Evolutionary conservation across 345 rosid genomes (phyloP).

Genomic region (Viola odorata): DNA sequence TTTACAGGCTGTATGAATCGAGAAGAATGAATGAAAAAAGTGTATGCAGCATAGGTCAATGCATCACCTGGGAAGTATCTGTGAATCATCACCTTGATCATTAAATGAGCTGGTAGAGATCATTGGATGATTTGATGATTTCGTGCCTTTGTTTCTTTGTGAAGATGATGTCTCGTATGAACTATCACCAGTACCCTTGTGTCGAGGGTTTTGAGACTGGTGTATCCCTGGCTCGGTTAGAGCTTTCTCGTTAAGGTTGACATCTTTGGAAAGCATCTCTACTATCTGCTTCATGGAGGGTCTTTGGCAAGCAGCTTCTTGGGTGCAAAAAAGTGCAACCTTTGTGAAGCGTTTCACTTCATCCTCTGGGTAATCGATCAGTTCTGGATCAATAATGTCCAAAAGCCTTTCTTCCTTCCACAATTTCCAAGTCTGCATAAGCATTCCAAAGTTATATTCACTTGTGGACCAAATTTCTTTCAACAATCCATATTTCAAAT

Average conservation of each 20-base stretch:
- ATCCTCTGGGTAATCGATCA: conserved; percentile 46
- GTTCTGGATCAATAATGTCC: conserved; percentile 64
- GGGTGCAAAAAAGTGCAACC: conserved; percentile 84
- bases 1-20: too few relatives aligned
- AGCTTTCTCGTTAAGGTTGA: conserved; percentile 54
- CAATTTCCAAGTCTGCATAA: conserved; percentile 80
- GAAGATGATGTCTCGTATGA: conserved; percentile 46
- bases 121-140: conserved; percentile 22
- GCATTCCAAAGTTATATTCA: conserved; percentile 10
- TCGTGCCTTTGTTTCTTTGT: conserved; percentile 38
- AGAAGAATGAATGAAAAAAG: too few relatives aligned
- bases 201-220: conserved; percentile 24
- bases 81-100: conserved; percentile 28
- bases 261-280: conserved; percentile 73
- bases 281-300: conserved; percentile 82
- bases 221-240: conserved; percentile 66
- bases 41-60: background rate
- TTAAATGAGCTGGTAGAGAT: conserved; percentile 16
- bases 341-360: conserved; percentile 62
- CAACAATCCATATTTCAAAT: background rate
- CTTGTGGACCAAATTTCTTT: background rate
- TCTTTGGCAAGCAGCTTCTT: conserved; percentile 59
- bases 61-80: conserved; percentile 63
- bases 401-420: conserved; percentile 59
- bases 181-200: conserved; percentile 17